Conservation (phyloP, 306 rosid species). For the Cicer bijugum region DNA sequence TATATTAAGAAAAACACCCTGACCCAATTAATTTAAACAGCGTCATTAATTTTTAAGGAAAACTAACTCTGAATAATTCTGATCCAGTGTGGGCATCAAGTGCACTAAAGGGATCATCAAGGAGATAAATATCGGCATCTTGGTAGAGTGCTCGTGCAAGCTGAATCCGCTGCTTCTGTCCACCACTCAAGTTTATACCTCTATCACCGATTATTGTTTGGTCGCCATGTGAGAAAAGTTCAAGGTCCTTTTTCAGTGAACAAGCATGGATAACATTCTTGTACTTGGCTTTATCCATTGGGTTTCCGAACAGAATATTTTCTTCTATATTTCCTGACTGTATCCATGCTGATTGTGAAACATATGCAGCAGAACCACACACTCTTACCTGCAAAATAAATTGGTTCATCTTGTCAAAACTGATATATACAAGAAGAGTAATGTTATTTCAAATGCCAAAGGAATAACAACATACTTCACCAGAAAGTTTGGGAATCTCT, state of each 20-base stretch:
- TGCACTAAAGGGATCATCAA: slow-evolving; percentile 98
- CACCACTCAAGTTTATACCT: slow-evolving; percentile 94
- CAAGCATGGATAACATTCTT: slow-evolving; percentile 89
- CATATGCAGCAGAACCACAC: slow-evolving; percentile 90
- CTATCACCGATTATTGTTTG: slow-evolving; percentile 95
- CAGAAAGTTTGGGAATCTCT: slow-evolving; percentile 86
- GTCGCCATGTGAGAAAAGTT: slow-evolving; percentile 88
- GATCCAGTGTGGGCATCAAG: slow-evolving; percentile 98
- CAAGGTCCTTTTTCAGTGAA: slow-evolving; percentile 85
- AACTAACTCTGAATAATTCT: slow-evolving; percentile 63
- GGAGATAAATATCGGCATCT: slow-evolving; percentile 95
- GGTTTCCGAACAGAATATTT: slow-evolving; percentile 85
- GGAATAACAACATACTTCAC: slow-evolving; percentile 75
- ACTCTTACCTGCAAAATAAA: slow-evolving; percentile 69
- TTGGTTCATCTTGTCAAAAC: slow-evolving; percentile 33
- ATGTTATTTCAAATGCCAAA: background rate
- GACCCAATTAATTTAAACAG: slow-evolving; percentile 42
- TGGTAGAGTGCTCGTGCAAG: slow-evolving; percentile 86
- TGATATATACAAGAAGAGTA: slow-evolving; percentile 17
- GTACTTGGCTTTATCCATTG: slow-evolving; percentile 89
- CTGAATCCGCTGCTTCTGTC: slow-evolving; percentile 89
- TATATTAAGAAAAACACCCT: slow-evolving; percentile 42
- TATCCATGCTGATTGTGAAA: slow-evolving; percentile 94
- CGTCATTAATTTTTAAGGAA: slow-evolving; percentile 35
- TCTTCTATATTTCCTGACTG: slow-evolving; percentile 95